Evolutionary conservation across 2,329 filamentous ascomycete species (phyloP).

Genomic region (Colletotrichum sublineola): DNA sequence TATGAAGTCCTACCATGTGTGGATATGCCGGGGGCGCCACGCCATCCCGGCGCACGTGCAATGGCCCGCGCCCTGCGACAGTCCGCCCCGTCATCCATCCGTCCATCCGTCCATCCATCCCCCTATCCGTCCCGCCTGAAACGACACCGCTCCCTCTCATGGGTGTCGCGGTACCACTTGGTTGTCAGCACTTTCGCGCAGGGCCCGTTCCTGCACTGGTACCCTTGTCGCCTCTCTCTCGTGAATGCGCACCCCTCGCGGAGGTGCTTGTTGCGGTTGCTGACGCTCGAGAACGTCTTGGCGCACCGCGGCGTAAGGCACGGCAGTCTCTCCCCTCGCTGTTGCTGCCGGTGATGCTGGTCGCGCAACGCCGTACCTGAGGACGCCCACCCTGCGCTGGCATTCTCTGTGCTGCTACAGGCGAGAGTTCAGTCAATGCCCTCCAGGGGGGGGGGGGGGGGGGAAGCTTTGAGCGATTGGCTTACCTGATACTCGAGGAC

Average conservation of each 20-base stretch:
- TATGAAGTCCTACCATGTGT: fast-evolving
- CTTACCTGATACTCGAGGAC: slow-evolving; percentile 31
- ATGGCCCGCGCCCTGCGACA: not conserved
- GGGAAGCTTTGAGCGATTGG: no score
- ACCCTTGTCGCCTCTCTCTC: slow-evolving; percentile 43
- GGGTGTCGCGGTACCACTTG: slow-evolving; percentile 48
- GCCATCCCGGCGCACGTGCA: not conserved
- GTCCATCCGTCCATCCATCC: no score
- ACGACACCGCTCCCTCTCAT: slow-evolving; percentile 48
- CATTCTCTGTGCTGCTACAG: slow-evolving; percentile 21
- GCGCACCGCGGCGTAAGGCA: slow-evolving; percentile 45
- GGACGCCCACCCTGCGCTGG: not conserved
- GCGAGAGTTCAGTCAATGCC: not conserved
- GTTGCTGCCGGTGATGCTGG: slow-evolving; percentile 3
- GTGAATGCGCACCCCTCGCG: slow-evolving; percentile 47
- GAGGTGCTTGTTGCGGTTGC: slow-evolving; percentile 52
- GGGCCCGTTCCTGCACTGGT: slow-evolving; percentile 46
- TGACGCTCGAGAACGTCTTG: slow-evolving; percentile 49
- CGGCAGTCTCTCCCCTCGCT: slow-evolving; percentile 23
- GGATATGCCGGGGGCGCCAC: no score
- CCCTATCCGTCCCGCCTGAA: slow-evolving; percentile 29
- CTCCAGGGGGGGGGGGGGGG: not conserved
- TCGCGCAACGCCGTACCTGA: slow-evolving; percentile 22
- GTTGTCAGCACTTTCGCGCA: slow-evolving; percentile 48
- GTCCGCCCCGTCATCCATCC: no score